Percentiles rank a stretch among this genome's conserved stretches.
These are phyloP conservation scores for Powellomyces hirtus DNA, from an alignment of 192 early-diverging fungal genomes.

Conservation along the genomic window DNA sequence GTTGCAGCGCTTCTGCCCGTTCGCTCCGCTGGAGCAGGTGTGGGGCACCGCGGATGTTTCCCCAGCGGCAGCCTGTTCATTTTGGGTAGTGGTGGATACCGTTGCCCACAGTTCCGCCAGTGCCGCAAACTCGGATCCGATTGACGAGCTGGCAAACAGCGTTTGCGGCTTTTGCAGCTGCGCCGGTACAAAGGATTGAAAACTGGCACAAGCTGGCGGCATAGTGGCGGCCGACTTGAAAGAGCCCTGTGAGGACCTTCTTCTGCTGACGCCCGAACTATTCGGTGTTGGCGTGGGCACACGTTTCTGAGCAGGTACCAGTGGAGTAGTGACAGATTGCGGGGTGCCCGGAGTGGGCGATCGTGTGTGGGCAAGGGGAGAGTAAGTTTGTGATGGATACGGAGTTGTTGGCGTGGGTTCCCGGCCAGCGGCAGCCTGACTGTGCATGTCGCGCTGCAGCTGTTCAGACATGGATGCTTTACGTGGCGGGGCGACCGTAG, in stretches of 20 bases:
- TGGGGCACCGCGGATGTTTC: background rate
- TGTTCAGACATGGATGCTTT: no score
- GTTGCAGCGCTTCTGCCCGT: background rate
- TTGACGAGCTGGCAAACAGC: slow-evolving; percentile 10
- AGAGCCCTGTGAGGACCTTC: no score
- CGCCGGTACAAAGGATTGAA: background rate
- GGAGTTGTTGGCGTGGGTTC: background rate
- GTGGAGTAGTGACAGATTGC: background rate
- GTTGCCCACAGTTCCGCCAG: slow-evolving; percentile 10
- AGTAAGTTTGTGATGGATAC: background rate
- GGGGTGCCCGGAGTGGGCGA: background rate
- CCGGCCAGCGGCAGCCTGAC: no score
- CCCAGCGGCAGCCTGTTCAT: background rate
- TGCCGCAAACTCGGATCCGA: slow-evolving; percentile 9
- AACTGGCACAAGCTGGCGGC: background rate
- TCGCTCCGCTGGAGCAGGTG: background rate
- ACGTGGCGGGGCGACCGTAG: no score
- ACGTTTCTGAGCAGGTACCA: background rate
- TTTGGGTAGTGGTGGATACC: background rate
- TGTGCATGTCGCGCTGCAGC: no score
- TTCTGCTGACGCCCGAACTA: no score
- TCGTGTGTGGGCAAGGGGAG: background rate
- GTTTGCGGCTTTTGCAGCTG: background rate
- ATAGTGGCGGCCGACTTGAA: no score
- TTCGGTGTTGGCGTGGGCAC: background rate